phyloP scores from a whole-genome alignment of 257 asterid species.

The Solanum stenotomum region DNA sequence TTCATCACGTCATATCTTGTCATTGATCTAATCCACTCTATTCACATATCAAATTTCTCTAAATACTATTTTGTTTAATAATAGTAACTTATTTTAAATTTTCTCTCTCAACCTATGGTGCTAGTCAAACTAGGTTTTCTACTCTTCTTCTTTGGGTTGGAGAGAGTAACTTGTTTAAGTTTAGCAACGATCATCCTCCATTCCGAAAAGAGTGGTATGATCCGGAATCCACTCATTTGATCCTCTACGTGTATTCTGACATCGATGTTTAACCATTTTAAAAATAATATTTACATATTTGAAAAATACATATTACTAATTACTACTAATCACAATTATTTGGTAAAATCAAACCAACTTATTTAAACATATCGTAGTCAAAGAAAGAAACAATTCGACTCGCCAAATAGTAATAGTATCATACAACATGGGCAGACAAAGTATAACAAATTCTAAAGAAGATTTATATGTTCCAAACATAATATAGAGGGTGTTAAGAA shows the following conservation, averaged over 20 bases:
- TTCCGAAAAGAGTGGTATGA: not conserved
- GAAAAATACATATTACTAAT: not conserved
- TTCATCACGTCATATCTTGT: not conserved
- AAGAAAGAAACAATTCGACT: not conserved
- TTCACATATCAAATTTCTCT: not conserved
- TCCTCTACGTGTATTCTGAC: not conserved
- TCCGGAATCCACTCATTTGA: not conserved
- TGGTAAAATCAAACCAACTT: not conserved
- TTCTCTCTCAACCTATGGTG: not conserved
- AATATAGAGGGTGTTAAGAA: not conserved
- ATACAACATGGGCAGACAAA: not conserved
- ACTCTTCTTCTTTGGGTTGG: not conserved
- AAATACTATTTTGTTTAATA: not conserved
- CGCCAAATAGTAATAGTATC: not conserved
- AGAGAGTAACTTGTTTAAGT: not conserved
- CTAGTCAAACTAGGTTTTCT: not conserved
- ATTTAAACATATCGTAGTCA: not conserved
- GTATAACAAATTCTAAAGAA: not conserved
- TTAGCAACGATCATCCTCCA: not conserved
- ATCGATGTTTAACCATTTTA: not conserved
- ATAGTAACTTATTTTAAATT: not conserved
- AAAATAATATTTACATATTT: not conserved
- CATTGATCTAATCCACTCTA: not conserved
- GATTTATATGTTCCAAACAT: not conserved
- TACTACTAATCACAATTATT: not conserved